A percentile compares a stretch with the other conserved stretches of the same genome.
Conservation (phyloP, 1,284 basidiomycete species). For the Schizopora paradoxa region DNA sequence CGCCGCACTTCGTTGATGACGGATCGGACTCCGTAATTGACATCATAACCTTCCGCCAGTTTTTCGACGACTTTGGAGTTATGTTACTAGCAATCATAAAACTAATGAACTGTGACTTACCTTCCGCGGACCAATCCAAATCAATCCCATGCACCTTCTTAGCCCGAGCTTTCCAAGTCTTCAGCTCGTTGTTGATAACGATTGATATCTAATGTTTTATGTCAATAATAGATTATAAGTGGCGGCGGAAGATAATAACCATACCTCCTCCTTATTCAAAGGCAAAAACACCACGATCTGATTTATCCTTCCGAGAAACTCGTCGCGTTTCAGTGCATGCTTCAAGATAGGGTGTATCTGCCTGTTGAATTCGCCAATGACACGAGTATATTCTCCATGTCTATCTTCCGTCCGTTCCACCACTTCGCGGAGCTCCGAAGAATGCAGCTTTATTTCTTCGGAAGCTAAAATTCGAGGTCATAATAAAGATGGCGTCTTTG, state of each 20-base stretch:
- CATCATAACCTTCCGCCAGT: conserved; percentile 8
- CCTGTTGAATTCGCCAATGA: conserved; percentile 10
- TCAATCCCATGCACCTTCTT: conserved; percentile 11
- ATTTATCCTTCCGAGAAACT: conserved; percentile 14
- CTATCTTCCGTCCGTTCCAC: conserved; percentile 9
- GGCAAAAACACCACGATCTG: conserved; percentile 15
- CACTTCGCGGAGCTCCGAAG: conserved; percentile 2
- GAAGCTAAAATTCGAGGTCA: conserved; percentile 14
- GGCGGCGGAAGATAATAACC: too few relatives aligned
- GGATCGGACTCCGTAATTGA: conserved; percentile 14
- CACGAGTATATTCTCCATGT: conserved; percentile 7
- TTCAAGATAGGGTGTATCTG: conserved; percentile 12
- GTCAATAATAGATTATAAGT: background rate
- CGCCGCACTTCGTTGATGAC: conserved; percentile 12
- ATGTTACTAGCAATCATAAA: background rate
- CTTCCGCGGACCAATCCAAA: conserved; percentile 9
- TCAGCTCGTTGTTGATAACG: conserved; percentile 9
- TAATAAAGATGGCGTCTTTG: conserved; percentile 15
- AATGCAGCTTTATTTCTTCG: conserved; percentile 7
- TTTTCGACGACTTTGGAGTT: conserved; percentile 5
- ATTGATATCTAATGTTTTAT: background rate
- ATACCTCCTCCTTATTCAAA: conserved; percentile 8
- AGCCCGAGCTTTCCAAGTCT: conserved; percentile 7
- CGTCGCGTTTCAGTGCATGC: conserved; percentile 8
- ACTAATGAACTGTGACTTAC: background rate